Evolutionary conservation across 345 rosid genomes (phyloP), one percentile per base, ranked within the genome.

Genomic region (Syzygium aqueum): DNA sequence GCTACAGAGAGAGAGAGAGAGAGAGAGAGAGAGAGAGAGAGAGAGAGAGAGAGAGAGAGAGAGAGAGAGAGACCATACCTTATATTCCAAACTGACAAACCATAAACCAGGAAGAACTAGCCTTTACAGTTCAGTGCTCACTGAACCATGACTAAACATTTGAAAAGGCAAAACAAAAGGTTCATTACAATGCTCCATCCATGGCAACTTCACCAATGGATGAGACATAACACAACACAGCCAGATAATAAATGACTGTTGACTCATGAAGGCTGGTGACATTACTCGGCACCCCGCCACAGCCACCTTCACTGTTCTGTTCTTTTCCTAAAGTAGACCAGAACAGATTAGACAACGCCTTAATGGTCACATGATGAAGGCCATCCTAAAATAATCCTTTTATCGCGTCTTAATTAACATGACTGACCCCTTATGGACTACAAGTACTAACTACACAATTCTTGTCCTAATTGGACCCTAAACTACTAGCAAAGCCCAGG

Each of bases 211-310:
- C 82, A 73, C 49, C 49, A 37, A 22, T 73, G 49, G 27, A 73
- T 19, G 49, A 37, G 49, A 37, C 49, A 19, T 27, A 5, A 19
- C 1, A 37, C 82, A 73, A 73, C 49, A 40, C 82, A 73, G 19
- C 27, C 14, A 19, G 49, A 73, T 19, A 19, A 19, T 43, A 73
- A 73, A 37, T 37, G 49, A 73, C 82, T 9, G 78, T 73, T 73
- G 78, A 87, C 92, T 89, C 91, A 90, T 92, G 85, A 51, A 46
- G 85, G 85, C 15, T 51, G 85, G 59, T 8, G 10, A 73, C 49
- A 16, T 49, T 23, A 15, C 43, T 25, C 46, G 51, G 27, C 27
- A n/a, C 53, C 57, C 40, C 57, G n/a, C 25, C 85, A 51, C 40
- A 50, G 49, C 51, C 65, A 85, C 13, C 56, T 54, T 54, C 46